phyloP scores from a whole-genome alignment of 2,329 filamentous ascomycete genomes.

The Hymenoscyphus fraxineus region DNA sequence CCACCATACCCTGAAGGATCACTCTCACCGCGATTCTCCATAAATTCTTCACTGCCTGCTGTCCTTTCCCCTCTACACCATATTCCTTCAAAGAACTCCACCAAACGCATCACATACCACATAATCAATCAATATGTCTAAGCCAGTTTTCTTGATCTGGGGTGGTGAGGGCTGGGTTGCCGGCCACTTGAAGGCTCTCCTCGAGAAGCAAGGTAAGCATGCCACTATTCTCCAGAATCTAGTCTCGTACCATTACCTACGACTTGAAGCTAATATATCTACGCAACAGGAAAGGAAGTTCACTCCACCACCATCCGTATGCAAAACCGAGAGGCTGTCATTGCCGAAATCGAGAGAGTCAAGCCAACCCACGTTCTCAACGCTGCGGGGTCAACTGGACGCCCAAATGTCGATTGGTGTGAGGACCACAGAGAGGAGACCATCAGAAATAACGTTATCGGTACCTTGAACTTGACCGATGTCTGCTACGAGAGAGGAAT shows the following conservation, averaged over 20 bases:
- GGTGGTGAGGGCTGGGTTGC: slow-evolving; percentile 62
- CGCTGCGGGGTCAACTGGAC: slow-evolving; percentile 61
- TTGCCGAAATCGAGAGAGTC: slow-evolving; percentile 52
- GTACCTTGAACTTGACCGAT: slow-evolving; percentile 60
- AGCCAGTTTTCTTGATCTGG: slow-evolving; percentile 58
- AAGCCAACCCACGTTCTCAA: slow-evolving; percentile 66
- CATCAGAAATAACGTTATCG: slow-evolving; percentile 63
- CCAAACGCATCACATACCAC: background rate
- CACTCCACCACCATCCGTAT: slow-evolving; percentile 59
- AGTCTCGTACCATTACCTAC: background rate
- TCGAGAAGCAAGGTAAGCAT: slow-evolving; percentile 47
- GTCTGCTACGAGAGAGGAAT: slow-evolving; percentile 55
- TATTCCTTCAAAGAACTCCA: background rate
- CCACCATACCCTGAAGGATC: slow-evolving; percentile 7
- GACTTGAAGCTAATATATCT: slow-evolving; percentile 12
- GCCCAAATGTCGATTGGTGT: slow-evolving; percentile 69
- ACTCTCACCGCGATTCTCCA: slow-evolving; percentile 11
- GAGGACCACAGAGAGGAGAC: slow-evolving; percentile 67
- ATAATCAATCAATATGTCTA: slow-evolving; percentile 10
- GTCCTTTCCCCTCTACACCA: background rate
- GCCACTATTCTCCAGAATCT: background rate
- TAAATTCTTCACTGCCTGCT: background rate
- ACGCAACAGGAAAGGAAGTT: slow-evolving; percentile 49
- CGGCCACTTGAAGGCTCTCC: slow-evolving; percentile 55
- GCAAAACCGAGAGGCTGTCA: slow-evolving; percentile 57